Evolutionary conservation across 208 protist species (phyloP), one percentile per base, ranked within the genome.

Genomic region (Trypanosoma avium): DNA sequence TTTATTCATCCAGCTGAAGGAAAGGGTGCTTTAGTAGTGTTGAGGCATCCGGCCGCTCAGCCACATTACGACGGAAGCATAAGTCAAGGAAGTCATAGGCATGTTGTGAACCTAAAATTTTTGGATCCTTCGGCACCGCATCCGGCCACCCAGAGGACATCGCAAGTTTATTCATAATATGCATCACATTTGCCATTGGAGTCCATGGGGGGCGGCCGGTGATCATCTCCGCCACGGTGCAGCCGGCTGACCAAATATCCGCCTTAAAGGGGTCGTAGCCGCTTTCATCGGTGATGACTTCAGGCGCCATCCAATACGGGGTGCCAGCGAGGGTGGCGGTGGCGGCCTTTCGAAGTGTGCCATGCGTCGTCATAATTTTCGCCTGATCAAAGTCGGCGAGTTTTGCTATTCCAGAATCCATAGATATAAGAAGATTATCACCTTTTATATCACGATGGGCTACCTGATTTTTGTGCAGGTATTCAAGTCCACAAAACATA

Each of bases 311-410:
- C 86, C 88, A 96, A 66, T 91, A 94, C 3, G 91, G 91, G 12
- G 91, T 96, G 29, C 91, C 91, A 6, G 86, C 83, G 43, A 96
- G 48, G 19, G 91, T 95, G 2, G 88, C 92, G 46, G 96, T 96
- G 24, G 85, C 86, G 24, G 85, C 82, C 62, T 88, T 84, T 86
- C 82, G 86, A 24, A 93, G 67, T 5, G 86, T 93, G 55, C 83
- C 78, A 68, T 90, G 79, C 0, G 86, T 88, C 85, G 94, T 77
- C 93, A 98, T 80, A 47, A 92, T 88, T 68, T 96, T 96, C 5
- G 97, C 95, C 45, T 99, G 96, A 55, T 98, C 98, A 80, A 99
- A 99, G 76, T 99, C 98, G 0, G 97, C 97, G 30, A 99, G 86
- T 73, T 99, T 99, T 17, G 98, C 97, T 52, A 86, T 86, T 26